phyloP scores from a whole-genome alignment of 176 grass and related monocot species.

The Musa schizocarpa region DNA sequence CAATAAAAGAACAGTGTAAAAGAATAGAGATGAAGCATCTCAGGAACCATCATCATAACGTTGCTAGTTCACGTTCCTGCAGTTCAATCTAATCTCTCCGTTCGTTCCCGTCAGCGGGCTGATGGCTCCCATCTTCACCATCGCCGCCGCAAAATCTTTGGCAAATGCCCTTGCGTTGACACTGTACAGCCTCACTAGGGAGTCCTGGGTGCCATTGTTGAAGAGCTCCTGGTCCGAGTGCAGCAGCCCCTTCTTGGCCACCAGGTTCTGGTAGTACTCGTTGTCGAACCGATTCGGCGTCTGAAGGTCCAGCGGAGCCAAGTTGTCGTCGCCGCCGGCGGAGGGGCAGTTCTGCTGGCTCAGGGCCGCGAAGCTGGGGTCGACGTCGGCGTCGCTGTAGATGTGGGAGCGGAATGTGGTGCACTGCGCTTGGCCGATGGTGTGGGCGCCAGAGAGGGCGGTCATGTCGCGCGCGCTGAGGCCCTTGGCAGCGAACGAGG shows the following conservation, averaged over 20 bases:
- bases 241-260: conserved; percentile 43
- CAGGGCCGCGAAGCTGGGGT: conserved; percentile 1
- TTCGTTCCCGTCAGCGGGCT: too few species aligned
- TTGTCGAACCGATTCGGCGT: conserved; percentile 45
- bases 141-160: too few species aligned
- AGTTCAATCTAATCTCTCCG: conserved; percentile 69
- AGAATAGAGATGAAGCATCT: too few species aligned
- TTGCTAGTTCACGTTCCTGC: conserved; percentile 46
- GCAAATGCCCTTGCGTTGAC: conserved; percentile 17
- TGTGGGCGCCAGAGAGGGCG: conserved; percentile 14
- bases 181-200: conserved; percentile 45
- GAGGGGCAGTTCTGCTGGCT: conserved; percentile 20
- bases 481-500: conserved; percentile 29
- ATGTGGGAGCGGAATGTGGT: conserved; percentile 33
- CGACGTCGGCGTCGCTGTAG: conserved; percentile 40
- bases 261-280: conserved; percentile 45
- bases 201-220: conserved; percentile 47
- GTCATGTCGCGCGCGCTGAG: conserved; percentile 53
- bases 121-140: too few species aligned
- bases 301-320: conserved; percentile 31
- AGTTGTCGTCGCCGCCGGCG: conserved; percentile 16
- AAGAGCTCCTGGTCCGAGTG: conserved; percentile 87
- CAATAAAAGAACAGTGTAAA: too few species aligned
- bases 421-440: conserved; percentile 39
- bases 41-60: too few species aligned